Percentiles rank a stretch among this genome's conserved stretches.
Conservation (phyloP, 768 basidiomycete genomes). For the Chlorophyllum brunneum region DNA sequence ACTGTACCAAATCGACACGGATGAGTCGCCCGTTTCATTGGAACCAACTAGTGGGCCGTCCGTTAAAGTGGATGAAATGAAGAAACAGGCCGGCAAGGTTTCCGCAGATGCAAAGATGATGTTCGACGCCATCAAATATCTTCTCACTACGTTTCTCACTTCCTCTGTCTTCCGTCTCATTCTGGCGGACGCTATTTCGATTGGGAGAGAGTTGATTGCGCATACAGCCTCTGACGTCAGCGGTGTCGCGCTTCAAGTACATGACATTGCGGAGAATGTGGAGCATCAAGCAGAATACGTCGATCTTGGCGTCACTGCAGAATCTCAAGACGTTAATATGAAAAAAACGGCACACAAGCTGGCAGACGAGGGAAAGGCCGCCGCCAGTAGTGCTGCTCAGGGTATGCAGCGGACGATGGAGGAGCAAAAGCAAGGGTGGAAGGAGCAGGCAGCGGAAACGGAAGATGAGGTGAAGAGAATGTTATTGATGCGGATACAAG, state of each 20-base stretch:
- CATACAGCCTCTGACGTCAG: conserved; percentile 29
- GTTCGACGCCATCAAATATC: conserved; percentile 23
- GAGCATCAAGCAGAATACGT: conserved; percentile 19
- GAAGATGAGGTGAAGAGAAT: conserved; percentile 20
- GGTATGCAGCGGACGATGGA: neutral
- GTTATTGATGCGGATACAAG: conserved; percentile 25
- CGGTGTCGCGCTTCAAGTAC: conserved; percentile 25
- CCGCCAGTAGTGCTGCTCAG: neutral
- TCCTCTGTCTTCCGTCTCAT: conserved; percentile 34
- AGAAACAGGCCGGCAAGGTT: conserved; percentile 18
- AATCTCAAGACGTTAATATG: neutral
- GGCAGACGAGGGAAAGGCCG: neutral
- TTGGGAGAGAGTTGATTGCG: conserved; percentile 28
- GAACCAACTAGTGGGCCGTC: conserved; percentile 15
- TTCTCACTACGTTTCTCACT: conserved; percentile 25
- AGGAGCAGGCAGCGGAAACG: conserved; percentile 18
- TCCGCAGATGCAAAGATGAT: conserved; percentile 25
- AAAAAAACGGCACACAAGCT: neutral
- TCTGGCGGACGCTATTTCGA: conserved; percentile 27
- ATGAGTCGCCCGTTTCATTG: conserved; percentile 17
- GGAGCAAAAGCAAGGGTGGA: conserved; percentile 19
- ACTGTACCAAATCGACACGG: conserved; percentile 18
- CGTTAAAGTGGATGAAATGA: conserved; percentile 16
- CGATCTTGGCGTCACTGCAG: conserved; percentile 18
- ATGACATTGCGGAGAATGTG: conserved; percentile 28